Base-by-base conservation (phyloP, 192 early-diverging fungal genomes). In the Linnemannia zychae region DNA sequence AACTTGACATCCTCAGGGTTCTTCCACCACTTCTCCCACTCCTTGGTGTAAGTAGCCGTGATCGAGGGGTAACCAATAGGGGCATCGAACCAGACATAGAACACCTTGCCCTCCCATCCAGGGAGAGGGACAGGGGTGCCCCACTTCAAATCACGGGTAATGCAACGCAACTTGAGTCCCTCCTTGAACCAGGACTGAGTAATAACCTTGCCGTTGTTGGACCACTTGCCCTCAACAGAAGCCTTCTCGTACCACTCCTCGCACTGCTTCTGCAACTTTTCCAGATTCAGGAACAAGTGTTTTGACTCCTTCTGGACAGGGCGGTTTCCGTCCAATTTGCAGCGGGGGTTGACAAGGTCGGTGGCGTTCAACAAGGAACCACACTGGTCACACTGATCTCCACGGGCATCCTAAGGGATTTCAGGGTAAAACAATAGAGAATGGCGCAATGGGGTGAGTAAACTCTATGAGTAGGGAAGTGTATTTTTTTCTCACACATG, bases 41-140 rank as follows among this genome's bases (percentile, higher is more conserved):
- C 94, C 70, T 88, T 78, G 6, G 98, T 98, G 88, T 99, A 99
- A 72, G 94, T 97, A 50, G 98, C 97, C 1, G 98, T 99, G 86
- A 99, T 99, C 46, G 97, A 99, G 28, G 96, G 94, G 81, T 99
- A 99, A 65, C 99, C 99, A 76, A 99, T 97, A 72, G 95, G 96
- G 34, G 99, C 99, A 81, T 99, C 99, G 76, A 98, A 99, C 99
- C 99, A 99, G 47, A 99, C 99, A 87, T 99, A 99, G 68, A 99
- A 99, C 24, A 99, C 98, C 90, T 99, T 99, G 65, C 93, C 88
- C 75, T 97, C 93, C 72, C 91, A 97, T 22, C 95, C 96, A 15
- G 89, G 86, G 34, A 95, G 89, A 20, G 99, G 99, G 16, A 99
- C 98, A 38, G 95, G 94, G 47, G 96, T 96, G 46, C 99, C 99